Conservation (phyloP, 2,329 filamentous ascomycete genomes). For the Aspergillus ochraceus region DNA sequence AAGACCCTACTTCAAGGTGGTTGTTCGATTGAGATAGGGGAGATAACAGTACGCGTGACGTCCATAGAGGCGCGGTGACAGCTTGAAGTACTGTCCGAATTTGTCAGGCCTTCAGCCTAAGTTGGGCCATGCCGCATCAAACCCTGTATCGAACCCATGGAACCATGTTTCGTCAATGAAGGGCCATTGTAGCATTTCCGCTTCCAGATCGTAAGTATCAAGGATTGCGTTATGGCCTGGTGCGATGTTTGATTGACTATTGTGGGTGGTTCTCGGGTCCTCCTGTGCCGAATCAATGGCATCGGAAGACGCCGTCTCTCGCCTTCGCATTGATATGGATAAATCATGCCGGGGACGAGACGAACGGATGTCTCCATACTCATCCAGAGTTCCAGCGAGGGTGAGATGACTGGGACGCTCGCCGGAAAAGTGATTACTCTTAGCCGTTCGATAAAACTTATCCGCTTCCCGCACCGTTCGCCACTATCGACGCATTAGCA, state of each 20-base stretch:
- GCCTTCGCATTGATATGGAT: slow-evolving; percentile 2
- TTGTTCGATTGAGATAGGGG: no score
- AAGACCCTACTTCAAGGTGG: no score
- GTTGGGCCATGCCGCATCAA: slow-evolving; percentile 31
- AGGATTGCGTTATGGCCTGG: slow-evolving; percentile 6
- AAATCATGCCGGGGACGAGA: slow-evolving; percentile 26
- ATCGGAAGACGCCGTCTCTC: neutral
- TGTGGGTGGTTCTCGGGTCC: no score
- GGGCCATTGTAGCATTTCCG: slow-evolving; percentile 40
- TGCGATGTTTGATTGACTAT: neutral
- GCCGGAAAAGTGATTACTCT: slow-evolving; percentile 23
- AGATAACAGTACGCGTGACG: neutral
- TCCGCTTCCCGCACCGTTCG: slow-evolving; percentile 37
- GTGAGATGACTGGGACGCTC: slow-evolving; percentile 31
- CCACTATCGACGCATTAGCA: slow-evolving; percentile 26
- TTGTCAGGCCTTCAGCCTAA: neutral
- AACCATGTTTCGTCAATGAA: slow-evolving; percentile 40
- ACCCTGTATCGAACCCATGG: slow-evolving; percentile 33
- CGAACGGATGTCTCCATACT: slow-evolving; percentile 37
- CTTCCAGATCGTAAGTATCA: slow-evolving; percentile 29
- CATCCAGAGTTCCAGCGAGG: slow-evolving; percentile 35
- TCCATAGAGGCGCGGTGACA: neutral
- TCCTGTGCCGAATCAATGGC: neutral
- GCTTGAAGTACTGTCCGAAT: no score
- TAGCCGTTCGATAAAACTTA: slow-evolving; percentile 35